Evolutionary conservation across 2,329 filamentous ascomycete genomes (phyloP), one percentile per base, ranked within the genome.

Genomic region (Parastagonospora nodorum): DNA sequence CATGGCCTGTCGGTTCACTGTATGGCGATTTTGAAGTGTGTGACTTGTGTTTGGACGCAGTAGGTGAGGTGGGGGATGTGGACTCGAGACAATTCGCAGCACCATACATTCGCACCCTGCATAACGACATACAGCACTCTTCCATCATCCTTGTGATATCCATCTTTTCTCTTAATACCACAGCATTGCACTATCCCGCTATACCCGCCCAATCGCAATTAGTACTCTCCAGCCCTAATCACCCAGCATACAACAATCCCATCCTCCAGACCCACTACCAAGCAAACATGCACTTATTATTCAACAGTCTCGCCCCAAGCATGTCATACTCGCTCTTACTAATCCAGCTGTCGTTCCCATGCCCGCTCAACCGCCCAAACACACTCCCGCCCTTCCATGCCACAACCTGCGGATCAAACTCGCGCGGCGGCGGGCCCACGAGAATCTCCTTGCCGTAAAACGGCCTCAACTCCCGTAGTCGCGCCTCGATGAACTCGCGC

Each of bases 371-470:
- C 77, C 96, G 92, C 2, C 91, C 92, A 79, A 97, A 99, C 12
- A 99, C 92, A 70, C 92, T 96, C 0, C 90, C 94, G 4, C 94
- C 94, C 81, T 99, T 99, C 94, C 94, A 99, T 8, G 88, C 87
- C 45, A 97, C 89, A n/a, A 97, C 92, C 75, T 97, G 92, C 53
- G 94, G 91, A 75, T 99, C 94, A 78, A 99, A 88, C 64, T 99
- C 94, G 64, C 93, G 82, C 0, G 94, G 94, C n/a, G 86, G 85
- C 15, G 82, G 80, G 1, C 83, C 84, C 19, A 88, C 84, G 55
- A 88, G 78, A 48, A 88, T 84, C 59, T 86, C 81, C 81, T 94
- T 86, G 5, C 79, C 77, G 57, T 82, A 83, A n/a, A 77, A 79
- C 0, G 84, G 82, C 44, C 82, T 75, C 24, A 87, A 80, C 55